Percentiles rank a stretch among this genome's conserved stretches.
These are phyloP conservation scores for Termitomyces bulborhizus DNA, from an alignment of 768 basidiomycete genomes.

Conservation along the genomic window DNA sequence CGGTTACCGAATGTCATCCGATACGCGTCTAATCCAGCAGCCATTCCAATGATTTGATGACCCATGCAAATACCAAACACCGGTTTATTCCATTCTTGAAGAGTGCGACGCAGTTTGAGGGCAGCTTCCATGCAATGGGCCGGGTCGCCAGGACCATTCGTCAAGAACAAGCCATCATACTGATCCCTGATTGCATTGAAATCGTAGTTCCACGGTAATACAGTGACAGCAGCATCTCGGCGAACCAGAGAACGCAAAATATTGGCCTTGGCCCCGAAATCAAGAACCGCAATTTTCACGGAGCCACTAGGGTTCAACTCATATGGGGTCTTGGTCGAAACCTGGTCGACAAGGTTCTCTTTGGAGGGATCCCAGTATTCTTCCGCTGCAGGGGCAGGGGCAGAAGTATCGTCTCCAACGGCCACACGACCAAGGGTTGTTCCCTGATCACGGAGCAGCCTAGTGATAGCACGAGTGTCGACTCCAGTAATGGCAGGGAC, in stretches of 20 bases:
- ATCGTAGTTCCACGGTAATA: constrained; percentile 96
- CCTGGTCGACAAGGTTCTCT: constrained; percentile 93
- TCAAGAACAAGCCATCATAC: constrained; percentile 92
- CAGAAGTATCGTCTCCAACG: constrained; percentile 63
- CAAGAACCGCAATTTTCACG: constrained; percentile 90
- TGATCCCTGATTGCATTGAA: constrained; percentile 89
- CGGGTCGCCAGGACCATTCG: constrained; percentile 97
- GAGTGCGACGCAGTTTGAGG: constrained; percentile 69
- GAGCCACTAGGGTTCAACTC: constrained; percentile 81
- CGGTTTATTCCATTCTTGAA: constrained; percentile 88
- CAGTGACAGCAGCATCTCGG: constrained; percentile 88
- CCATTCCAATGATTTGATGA: constrained; percentile 96
- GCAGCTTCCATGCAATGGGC: constrained; percentile 83
- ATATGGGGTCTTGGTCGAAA: constrained; percentile 82
- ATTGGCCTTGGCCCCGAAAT: constrained; percentile 98
- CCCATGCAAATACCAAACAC: constrained; percentile 99
- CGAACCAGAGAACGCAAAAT: constrained; percentile 90
- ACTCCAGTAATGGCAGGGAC: constrained; percentile 95
- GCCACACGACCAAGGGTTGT: constrained; percentile 93
- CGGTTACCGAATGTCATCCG: constrained; percentile 99
- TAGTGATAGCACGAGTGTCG: constrained; percentile 95
- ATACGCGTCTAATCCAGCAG: constrained; percentile 93
- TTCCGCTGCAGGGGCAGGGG: constrained; percentile 49
- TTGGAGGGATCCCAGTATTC: constrained; percentile 91
- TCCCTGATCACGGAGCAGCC: constrained; percentile 90